These are phyloP conservation scores for Spizellomyces punctatus DNA, from an alignment of 192 early-diverging fungal species.

Conservation along the genomic window DNA sequence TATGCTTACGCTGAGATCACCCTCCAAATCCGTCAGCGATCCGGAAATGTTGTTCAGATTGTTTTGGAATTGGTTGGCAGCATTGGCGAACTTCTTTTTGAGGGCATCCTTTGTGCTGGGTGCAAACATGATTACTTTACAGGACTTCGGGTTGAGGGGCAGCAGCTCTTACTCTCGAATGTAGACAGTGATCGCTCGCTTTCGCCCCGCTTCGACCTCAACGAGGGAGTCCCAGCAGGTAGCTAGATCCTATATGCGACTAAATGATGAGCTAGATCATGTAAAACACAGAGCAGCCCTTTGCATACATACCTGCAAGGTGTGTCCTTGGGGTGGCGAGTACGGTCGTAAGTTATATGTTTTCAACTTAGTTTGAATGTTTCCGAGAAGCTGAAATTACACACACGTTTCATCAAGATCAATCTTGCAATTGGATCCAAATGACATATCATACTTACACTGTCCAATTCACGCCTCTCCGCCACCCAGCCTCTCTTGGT, in stretches of 20 bases:
- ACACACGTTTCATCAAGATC: neutral
- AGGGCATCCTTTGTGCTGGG: slow-evolving; percentile 79
- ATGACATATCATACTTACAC: slow-evolving; percentile 29
- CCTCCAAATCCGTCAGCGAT: slow-evolving; percentile 68
- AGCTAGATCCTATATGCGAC: slow-evolving; percentile 70
- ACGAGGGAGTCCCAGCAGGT: slow-evolving; percentile 74
- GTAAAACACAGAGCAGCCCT: neutral
- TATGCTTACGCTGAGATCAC: slow-evolving; percentile 70
- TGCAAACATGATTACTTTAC: neutral
- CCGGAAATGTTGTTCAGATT: slow-evolving; percentile 72
- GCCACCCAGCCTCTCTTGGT: slow-evolving; percentile 56
- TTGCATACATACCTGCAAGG: slow-evolving; percentile 48
- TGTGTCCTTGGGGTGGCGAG: slow-evolving; percentile 74
- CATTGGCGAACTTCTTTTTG: slow-evolving; percentile 75
- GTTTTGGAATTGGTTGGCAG: slow-evolving; percentile 80
- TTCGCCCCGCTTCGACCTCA: slow-evolving; percentile 73
- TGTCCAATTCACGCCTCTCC: slow-evolving; percentile 90
- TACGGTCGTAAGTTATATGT: slow-evolving; percentile 92
- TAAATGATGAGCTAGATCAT: neutral
- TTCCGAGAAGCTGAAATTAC: slow-evolving; percentile 68
- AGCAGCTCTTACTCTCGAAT: slow-evolving; percentile 69
- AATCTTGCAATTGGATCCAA: neutral
- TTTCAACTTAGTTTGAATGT: slow-evolving; percentile 95
- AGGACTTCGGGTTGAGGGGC: neutral
- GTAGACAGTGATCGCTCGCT: slow-evolving; percentile 80